Base-by-base conservation (phyloP, 2,329 filamentous ascomycete genomes). In the Bipolaris zeicola region DNA sequence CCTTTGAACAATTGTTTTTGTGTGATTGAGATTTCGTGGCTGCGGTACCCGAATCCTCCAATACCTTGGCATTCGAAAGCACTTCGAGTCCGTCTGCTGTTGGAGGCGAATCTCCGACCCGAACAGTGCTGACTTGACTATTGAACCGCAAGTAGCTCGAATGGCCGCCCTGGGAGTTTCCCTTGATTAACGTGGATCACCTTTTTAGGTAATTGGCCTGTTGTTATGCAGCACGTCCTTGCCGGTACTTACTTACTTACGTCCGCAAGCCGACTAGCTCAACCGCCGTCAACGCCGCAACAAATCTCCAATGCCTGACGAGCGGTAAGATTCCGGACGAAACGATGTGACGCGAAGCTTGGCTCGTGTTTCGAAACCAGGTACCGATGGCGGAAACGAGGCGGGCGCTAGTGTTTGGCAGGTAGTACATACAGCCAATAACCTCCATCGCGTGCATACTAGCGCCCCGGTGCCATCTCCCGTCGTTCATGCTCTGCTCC, bases 331-430 rank as follows among this genome's bases (percentile, higher is more conserved):
- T 31, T 42, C 28, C 37, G 13, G 24, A 50, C 20, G 37, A 58
- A 45, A 51, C 42, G 28, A 45, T 20, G n/a, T 26, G 20, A 28
- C 20, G 16, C 31, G 47, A 44, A 13, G 45, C 22, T 43, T 49
- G n/a, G 38, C 20, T 24, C 22, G 22, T 52, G 57, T 64, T 63
- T 64, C 60, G 57, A 63, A 63, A 61, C 62, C 38, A 14, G 26
- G 33, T 49, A 58, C 57, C 51, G 51, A 56, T 24, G 36, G 26
- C 50, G 52, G 45, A 45, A 46, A 38, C 52, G 31, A 14, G 34
- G 51, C 57, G 60, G 60, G 45, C 48, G 24, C 60, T 59, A 61
- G 44, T 41, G 55, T 61, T 65, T 53, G 53, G 52, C 51, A 55
- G n/a, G 4, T 2, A 2, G 4, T 2, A 2, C 2, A 24, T 4